A percentile compares a stretch with the other conserved stretches of the same genome.
These are phyloP conservation scores for Phaeodactylum tricornutum DNA, from an alignment of 108 stramenopile species.

Conservation along the genomic window DNA sequence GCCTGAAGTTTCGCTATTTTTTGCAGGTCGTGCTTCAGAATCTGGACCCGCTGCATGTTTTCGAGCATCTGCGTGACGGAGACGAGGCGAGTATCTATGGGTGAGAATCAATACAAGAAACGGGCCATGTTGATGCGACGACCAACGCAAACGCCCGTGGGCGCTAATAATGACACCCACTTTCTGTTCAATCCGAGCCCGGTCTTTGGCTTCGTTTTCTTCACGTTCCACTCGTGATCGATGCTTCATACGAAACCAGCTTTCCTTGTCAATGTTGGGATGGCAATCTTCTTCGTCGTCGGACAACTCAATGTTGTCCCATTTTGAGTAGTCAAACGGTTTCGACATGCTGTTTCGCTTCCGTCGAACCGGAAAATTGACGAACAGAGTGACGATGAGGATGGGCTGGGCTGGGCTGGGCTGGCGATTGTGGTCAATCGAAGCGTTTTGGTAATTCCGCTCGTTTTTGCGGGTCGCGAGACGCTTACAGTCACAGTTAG, in stretches of 20 bases:
- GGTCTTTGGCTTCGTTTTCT: constrained; percentile 81
- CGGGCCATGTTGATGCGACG: too few species aligned
- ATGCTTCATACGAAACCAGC: constrained; percentile 95
- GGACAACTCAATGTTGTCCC: constrained; percentile 95
- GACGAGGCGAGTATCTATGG: too few species aligned
- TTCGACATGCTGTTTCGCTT: constrained; percentile 56
- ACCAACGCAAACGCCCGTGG: background rate
- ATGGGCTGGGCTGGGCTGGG: too few species aligned
- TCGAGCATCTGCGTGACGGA: constrained; percentile 49
- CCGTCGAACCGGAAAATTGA: too few species aligned
- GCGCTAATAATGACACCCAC: constrained; percentile 24
- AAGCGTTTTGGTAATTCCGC: too few species aligned
- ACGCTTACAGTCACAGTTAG: too few species aligned
- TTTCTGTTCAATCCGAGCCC: constrained; percentile 67
- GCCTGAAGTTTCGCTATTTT: constrained; percentile 23
- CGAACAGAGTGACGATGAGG: too few species aligned
- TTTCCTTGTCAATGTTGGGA: constrained; percentile 97
- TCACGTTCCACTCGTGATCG: constrained; percentile 90
- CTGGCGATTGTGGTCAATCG: too few species aligned
- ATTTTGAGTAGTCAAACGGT: constrained; percentile 94
- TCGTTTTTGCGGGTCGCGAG: too few species aligned
- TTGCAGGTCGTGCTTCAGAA: constrained; percentile 50
- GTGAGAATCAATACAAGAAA: too few species aligned
- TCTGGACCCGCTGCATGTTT: constrained; percentile 74
- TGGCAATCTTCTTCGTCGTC: constrained; percentile 99